phyloP scores from a whole-genome alignment of 148 eudicot genomes.

The Rhododendron mucronatum region DNA sequence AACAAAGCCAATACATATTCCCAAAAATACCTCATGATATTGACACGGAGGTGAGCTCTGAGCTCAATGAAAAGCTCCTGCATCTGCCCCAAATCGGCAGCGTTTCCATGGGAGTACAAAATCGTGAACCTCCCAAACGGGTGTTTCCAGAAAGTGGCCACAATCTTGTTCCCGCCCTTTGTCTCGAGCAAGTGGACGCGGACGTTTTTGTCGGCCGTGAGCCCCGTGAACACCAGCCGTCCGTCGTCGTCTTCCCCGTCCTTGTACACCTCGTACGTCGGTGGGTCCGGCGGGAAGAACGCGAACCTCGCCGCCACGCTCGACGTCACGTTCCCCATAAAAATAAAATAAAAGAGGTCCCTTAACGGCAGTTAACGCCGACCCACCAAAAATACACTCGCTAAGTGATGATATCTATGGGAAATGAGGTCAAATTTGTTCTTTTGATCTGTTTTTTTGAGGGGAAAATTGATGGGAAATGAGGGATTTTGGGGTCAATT shows the following conservation, averaged over 20 bases:
- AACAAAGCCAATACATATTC: background rate
- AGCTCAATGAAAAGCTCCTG: constrained; percentile 84
- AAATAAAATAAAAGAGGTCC: no score
- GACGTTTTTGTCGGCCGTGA: constrained; percentile 69
- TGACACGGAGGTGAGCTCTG: constrained; percentile 88
- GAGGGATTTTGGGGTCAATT: background rate
- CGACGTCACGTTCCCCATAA: constrained; percentile 23
- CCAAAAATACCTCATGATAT: constrained; percentile 70
- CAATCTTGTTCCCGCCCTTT: constrained; percentile 69
- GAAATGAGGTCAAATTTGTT: background rate
- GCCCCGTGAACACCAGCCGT: constrained; percentile 44
- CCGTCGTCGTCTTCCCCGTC: constrained; percentile 39
- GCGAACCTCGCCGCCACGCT: constrained; percentile 23
- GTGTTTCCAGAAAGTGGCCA: constrained; percentile 82
- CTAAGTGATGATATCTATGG: background rate
- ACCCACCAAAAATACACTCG: background rate
- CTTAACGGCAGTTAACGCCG: constrained; percentile 7
- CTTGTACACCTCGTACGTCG: constrained; percentile 25
- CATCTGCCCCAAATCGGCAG: constrained; percentile 96
- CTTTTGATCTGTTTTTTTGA: background rate
- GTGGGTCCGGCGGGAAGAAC: constrained; percentile 27
- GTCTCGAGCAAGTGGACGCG: constrained; percentile 69
- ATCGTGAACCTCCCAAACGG: constrained; percentile 73
- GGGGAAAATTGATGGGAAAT: background rate
- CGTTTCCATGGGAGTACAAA: constrained; percentile 89